Base-by-base conservation (phyloP, 352 stramenopile species). In the Pseudoperonospora humuli region DNA sequence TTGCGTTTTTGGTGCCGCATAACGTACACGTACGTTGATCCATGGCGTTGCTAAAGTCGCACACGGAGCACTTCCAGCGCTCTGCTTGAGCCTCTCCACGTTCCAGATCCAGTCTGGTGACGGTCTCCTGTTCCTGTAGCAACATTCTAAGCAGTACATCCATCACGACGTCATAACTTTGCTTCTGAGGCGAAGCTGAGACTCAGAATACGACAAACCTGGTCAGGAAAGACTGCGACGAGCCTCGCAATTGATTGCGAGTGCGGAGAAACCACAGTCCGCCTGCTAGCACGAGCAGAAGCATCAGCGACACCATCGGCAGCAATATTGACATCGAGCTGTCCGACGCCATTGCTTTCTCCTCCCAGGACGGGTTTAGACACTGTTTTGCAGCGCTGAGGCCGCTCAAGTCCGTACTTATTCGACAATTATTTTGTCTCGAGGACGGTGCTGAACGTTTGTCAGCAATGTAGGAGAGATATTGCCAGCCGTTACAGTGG, bases 41-140 rank as follows among this genome's bases (percentile, higher is more conserved):
- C 35, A 82, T 21, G 2, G 62, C 57, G 57, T 90, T 90, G 45
- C 72, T 83, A 47, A 90, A 90, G 11, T 90, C 77, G 28, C 77
- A 90, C 26, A 90, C 68, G 25, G 59, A 54, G 41, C 77, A 90
- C 23, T 82, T 84, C 77, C 77, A 90, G 13, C 75, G 75, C 59
- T 85, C 74, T 8, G 81, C 70, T 26, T 62, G 62, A 33, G 58
- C 75, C 57, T 64, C 50, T 15, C 56, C 78, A 36, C 77, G 70
- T 45, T 90, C 77, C 3, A 90, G 55, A 54, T 90, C 77, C 13
- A 90, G 64, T 7, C 77, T 62, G 9, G 77, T 90, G 19, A 84
- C 67, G 0, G 64, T 64, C 18, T 84, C 75, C n/a, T 66, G 64
- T 23, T 83, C 67, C 21, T 69, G 57, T 19, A 75, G 44, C 19